phyloP scores from a whole-genome alignment of 805 yeast species.

The Teunomyces cretensis region DNA sequence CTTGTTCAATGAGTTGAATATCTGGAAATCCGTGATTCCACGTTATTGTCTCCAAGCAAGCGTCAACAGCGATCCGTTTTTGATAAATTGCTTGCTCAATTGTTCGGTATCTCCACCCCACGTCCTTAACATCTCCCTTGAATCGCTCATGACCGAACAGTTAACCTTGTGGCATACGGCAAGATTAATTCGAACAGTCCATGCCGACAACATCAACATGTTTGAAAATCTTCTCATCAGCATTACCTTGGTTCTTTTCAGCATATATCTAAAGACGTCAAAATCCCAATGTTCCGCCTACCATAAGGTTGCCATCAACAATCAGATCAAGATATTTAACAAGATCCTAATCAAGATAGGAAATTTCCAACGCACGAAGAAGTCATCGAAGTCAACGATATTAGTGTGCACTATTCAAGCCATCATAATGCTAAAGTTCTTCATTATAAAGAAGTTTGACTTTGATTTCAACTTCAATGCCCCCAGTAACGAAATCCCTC shows the following conservation, averaged over 20 bases:
- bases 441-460: constrained; percentile 20
- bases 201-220: constrained; percentile 10
- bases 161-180: constrained; percentile 21
- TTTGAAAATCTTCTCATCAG: constrained; percentile 33
- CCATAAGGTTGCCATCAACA: constrained; percentile 20
- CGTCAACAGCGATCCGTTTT: constrained; percentile 17
- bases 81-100: constrained; percentile 30
- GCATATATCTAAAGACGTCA: constrained; percentile 17
- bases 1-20: constrained; percentile 35
- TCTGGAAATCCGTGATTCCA: constrained; percentile 40
- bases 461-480: constrained; percentile 7
- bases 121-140: constrained; percentile 7
- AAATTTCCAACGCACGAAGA: constrained; percentile 8
- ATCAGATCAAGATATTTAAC: constrained; percentile 34
- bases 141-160: constrained; percentile 20
- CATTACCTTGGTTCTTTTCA: constrained; percentile 27
- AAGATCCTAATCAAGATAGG: constrained; percentile 22
- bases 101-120: constrained; percentile 19
- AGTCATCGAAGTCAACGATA: constrained; percentile 18
- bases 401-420: constrained; percentile 30
- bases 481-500: not conserved
- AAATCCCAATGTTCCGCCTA: constrained; percentile 10
- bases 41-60: constrained; percentile 23
- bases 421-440: constrained; percentile 28
- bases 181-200: constrained; percentile 5